Evolutionary conservation across 2,329 filamentous ascomycete species (phyloP).

Genomic region (Cryphonectria naterciae): DNA sequence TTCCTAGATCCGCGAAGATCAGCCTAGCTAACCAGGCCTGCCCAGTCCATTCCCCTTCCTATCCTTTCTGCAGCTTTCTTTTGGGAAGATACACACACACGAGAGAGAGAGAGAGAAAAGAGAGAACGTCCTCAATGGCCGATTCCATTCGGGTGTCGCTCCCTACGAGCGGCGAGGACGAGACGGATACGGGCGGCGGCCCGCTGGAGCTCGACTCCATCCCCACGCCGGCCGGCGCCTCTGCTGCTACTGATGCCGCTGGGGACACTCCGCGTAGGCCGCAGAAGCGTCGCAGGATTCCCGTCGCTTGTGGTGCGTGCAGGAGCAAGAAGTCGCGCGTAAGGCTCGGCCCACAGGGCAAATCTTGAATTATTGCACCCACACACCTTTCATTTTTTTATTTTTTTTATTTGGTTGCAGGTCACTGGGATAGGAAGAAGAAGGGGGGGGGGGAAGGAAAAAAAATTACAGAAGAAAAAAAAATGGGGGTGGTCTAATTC

Average conservation of each 20-base stretch:
- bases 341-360: conserved; percentile 7
- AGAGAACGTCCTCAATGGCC: conserved; percentile 12
- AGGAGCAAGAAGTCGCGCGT: conserved; percentile 29
- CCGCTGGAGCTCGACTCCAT: conserved; percentile 9
- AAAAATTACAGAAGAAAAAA: not conserved
- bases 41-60: not conserved
- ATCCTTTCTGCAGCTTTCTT: not conserved
- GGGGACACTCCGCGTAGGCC: conserved; percentile 13
- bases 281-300: conserved; percentile 28
- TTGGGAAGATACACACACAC: not conserved
- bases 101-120: not conserved
- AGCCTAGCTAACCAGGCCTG: not conserved
- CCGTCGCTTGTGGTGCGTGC: conserved; percentile 28
- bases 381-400: not conserved
- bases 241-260: not conserved
- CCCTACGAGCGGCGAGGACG: conserved; percentile 19
- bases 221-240: not conserved
- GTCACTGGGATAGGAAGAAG: too few species aligned
- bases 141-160: conserved; percentile 27
- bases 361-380: not conserved
- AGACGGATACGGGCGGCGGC: conserved; percentile 12
- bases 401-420: not conserved
- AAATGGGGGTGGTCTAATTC: not conserved
- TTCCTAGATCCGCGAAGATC: conserved; percentile 21
- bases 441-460: not conserved